Base-by-base conservation (phyloP, 371 early-diverging fungal species). In the Coemansia sp. region DNA sequence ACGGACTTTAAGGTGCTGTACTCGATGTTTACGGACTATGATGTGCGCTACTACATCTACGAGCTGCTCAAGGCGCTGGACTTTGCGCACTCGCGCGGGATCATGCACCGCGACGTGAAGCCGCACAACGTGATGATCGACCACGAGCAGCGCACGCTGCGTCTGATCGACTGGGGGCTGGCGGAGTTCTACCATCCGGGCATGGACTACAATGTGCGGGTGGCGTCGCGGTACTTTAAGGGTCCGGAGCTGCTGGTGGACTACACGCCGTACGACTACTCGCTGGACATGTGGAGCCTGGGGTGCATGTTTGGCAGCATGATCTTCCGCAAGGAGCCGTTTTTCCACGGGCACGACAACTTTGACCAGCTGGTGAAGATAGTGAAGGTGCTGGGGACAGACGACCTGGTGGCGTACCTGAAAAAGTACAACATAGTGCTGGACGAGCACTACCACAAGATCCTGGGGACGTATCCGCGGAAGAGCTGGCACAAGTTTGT, bases 91-190 rank as follows among this genome's bases (percentile, higher is more conserved):
- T 95, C 97, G 17, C 88, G 91, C 70, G 99, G 99, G 19, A 99
- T 99, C 81, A 97, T 99, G 95, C 99, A 99, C 82, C 89, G 99
- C 63, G 99, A 99, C 82, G 98, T 99, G 58, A 99, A 99, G 83
- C 99, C 99, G 40, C 99, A 98, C 80, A 99, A 99, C 75, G 97
- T 99, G 26, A 99, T 99, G 94, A 99, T 99, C 79, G 96, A 99
- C 80, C 97, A 96, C 72, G 91, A 90, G 73, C 90, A 91, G 80
- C 90, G 91, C 71, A 88, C 90, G 82, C 89, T 92, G 84, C 91
- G 97, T 46, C 86, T 99, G 70, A 99, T 99, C 71, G 99, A 99
- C 85, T 99, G 99, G 99, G 99, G 99, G 32, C 85, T 99, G 58
- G 99, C 99, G 19, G 99, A 99, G 82, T 99, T 99, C 71, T 99